A percentile compares a stretch with the other conserved stretches of the same genome.
phyloP scores from a whole-genome alignment of 1,284 basidiomycete genomes.

The Cutaneotrichosporon sp. region DNA sequence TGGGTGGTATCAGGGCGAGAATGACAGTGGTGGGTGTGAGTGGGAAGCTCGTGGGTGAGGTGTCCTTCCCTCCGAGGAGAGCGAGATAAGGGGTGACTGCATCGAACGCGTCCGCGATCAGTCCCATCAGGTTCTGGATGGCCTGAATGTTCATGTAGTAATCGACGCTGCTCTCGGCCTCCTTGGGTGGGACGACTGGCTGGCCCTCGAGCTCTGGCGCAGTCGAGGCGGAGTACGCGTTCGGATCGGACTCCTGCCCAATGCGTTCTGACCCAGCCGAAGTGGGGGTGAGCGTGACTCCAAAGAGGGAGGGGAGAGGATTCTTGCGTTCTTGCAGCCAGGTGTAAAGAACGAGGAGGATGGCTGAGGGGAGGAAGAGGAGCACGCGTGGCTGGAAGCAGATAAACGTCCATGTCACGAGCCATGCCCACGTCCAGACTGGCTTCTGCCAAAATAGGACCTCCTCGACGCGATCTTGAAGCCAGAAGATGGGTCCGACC shows the following conservation, averaged over 20 bases:
- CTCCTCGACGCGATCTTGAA: conserved; percentile 49
- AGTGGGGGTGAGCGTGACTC: conserved; percentile 18
- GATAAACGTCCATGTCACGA: conserved; percentile 45
- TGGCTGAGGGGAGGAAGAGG: conserved; percentile 39
- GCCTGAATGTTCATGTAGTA: conserved; percentile 50
- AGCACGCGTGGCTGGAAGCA: conserved; percentile 47
- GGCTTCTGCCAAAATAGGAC: conserved; percentile 49
- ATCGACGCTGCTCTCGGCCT: conserved; percentile 44
- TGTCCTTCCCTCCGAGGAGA: conserved; percentile 15
- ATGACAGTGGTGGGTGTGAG: conserved; percentile 41
- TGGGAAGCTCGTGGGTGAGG: conserved; percentile 38
- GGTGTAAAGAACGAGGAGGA: conserved; percentile 39
- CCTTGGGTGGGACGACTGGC: conserved; percentile 38
- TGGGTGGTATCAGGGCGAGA: conserved; percentile 38
- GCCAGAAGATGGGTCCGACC: conserved; percentile 48
- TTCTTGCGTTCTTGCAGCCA: conserved; percentile 36
- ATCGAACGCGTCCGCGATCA: conserved; percentile 18
- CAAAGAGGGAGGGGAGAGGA: conserved; percentile 35
- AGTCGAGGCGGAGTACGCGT: conserved; percentile 13
- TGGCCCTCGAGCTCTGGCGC: conserved; percentile 21
- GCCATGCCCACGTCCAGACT: conserved; percentile 45
- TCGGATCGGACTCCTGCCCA: not conserved
- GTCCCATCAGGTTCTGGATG: conserved; percentile 50
- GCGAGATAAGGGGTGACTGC: conserved; percentile 27
- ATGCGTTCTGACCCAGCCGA: conserved; percentile 5